Conservation (phyloP, 257 asterid species). For the Solanum phureja region DNA sequence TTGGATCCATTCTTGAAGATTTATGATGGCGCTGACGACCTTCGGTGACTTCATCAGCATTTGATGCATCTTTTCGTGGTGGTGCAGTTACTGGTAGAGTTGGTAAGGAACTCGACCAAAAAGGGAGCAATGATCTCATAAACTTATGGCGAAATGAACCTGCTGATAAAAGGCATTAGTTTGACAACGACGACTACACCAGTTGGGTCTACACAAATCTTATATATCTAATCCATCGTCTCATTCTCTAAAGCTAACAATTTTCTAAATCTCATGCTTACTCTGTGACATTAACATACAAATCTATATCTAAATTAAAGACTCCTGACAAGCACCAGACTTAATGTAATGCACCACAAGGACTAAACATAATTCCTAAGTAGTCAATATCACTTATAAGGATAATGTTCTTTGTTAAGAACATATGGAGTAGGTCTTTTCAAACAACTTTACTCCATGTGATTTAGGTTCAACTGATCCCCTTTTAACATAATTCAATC, state of each 20-base stretch:
- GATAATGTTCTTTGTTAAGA: neutral
- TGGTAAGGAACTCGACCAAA: slow-evolving; percentile 90
- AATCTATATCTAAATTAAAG: neutral
- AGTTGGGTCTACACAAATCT: neutral
- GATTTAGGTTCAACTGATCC: neutral
- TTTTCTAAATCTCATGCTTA: neutral
- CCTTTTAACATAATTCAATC: neutral
- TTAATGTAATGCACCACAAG: neutral
- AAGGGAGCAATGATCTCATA: slow-evolving; percentile 77
- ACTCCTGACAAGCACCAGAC: neutral
- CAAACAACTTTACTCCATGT: neutral
- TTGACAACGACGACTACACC: neutral
- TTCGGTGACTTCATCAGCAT: slow-evolving; percentile 58
- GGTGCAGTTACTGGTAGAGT: slow-evolving; percentile 91
- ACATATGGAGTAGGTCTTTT: neutral
- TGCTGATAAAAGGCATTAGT: slow-evolving; percentile 19
- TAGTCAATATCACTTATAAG: neutral
- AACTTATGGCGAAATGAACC: slow-evolving; percentile 77
- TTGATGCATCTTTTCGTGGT: slow-evolving; percentile 60
- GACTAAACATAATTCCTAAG: neutral
- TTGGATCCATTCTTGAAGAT: slow-evolving; percentile 85
- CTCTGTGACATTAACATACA: neutral
- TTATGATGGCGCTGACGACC: slow-evolving; percentile 60
- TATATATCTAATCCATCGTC: neutral
- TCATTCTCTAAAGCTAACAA: neutral